Base-by-base conservation (phyloP, 129 eudicot genomes). In the Dittrichia graveolens region DNA sequence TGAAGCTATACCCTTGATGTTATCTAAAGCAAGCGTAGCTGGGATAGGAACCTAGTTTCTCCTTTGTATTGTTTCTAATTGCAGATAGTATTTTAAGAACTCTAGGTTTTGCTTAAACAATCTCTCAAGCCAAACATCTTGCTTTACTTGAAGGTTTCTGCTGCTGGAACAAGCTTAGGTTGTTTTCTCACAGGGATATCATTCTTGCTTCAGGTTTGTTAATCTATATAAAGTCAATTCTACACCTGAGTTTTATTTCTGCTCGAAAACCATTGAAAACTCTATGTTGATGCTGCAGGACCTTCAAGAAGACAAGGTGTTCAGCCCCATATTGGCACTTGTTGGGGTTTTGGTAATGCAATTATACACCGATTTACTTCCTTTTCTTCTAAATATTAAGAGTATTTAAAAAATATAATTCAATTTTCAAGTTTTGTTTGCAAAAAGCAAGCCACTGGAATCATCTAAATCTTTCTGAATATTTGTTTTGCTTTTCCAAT, bases 261-360 rank as follows among this genome's bases (percentile, higher is more conserved):
- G 15, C n/a, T 6, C 6, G 1, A 10, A 31, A 10, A 34, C 24
- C 4, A 24, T 35, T 24, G 31, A 24, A 24, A 24, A 24, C 2
- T 24, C 2, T 18, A 56, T 8, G 35, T 40, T 48, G 49, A 18
- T 31, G 66, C 38, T 67, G 77, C 90, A 91, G 97, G 92, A 86
- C 16, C 85, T 76, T 73, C 84, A 79, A 67, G 71, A 56, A 72
- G 61, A 78, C 76, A 78, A 72, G 8, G 73, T 35, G 60, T 79
- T 75, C 65, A 89, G 91, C 73, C 95, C 98, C 43, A 50, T 73
- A 55, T 58, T 93, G 80, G 98, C 96, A 55, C 83, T 93, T 38
- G 69, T 76, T 48, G 98, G 98, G 53, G 86, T 93, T 60, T 71
- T 92, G 98, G 98, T 92, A 88, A 79, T 65, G 81, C 72, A 58